Evolutionary conservation across 352 stramenopile genomes (phyloP).

Genomic region (Phytophthora pinifolia): DNA sequence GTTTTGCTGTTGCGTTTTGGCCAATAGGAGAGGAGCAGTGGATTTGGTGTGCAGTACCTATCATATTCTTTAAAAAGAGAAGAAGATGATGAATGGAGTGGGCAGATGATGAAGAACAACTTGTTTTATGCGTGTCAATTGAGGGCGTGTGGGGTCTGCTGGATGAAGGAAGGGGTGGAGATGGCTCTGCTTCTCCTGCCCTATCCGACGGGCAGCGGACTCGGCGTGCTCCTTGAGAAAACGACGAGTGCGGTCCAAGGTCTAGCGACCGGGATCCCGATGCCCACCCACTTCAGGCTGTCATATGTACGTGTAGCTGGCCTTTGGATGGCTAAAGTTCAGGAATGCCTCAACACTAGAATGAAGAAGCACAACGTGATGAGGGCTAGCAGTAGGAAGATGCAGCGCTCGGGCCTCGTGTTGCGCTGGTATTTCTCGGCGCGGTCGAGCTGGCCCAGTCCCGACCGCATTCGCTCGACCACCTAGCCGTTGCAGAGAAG

Average conservation of each 20-base stretch:
- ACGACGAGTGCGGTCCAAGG: slow-evolving; percentile 30
- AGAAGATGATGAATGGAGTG: slow-evolving; percentile 19
- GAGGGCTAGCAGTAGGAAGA: slow-evolving; percentile 55
- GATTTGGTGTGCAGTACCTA: background rate
- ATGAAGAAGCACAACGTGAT: slow-evolving; percentile 74
- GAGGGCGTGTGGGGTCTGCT: slow-evolving; percentile 25
- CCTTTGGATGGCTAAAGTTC: slow-evolving; percentile 6
- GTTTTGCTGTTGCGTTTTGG: slow-evolving; percentile 5
- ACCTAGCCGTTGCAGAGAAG: slow-evolving; percentile 33
- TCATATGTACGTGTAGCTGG: background rate
- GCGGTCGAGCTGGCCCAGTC: slow-evolving; percentile 55
- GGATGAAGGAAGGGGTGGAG: background rate
- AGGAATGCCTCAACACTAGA: slow-evolving; percentile 70
- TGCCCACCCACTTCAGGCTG: slow-evolving; percentile 16
- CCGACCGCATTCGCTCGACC: slow-evolving; percentile 53
- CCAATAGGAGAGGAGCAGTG: slow-evolving; percentile 4
- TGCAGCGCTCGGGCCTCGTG: slow-evolving; percentile 70
- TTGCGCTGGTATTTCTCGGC: slow-evolving; percentile 70
- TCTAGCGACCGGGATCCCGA: slow-evolving; percentile 28
- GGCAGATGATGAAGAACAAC: slow-evolving; percentile 45
- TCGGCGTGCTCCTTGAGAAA: slow-evolving; percentile 34
- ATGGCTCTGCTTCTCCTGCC: background rate
- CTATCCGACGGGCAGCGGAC: background rate
- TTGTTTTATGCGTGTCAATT: slow-evolving; percentile 59
- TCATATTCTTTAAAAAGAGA: no score